Evolutionary conservation across 768 basidiomycete species (phyloP).

Genomic region (Russula vinacea): DNA sequence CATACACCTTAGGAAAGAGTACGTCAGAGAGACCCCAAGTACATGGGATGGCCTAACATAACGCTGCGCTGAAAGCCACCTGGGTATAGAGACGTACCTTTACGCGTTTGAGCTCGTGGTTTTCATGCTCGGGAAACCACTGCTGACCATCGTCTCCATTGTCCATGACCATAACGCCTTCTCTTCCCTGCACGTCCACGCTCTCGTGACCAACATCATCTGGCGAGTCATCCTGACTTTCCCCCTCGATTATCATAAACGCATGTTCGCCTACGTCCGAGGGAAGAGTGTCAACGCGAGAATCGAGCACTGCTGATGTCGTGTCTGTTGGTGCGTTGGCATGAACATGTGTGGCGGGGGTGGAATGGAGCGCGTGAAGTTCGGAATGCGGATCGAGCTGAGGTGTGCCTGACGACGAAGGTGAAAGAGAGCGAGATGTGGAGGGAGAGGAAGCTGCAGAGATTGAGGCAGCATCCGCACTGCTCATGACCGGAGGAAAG

Average conservation of each 20-base stretch:
- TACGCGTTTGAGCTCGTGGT: conserved; percentile 78
- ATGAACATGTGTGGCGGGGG: conserved; percentile 35
- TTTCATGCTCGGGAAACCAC: conserved; percentile 60
- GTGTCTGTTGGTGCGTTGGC: conserved; percentile 23
- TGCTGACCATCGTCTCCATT: conserved; percentile 53
- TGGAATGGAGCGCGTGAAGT: conserved; percentile 26
- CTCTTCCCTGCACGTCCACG: conserved; percentile 49
- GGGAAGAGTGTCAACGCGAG: conserved; percentile 17
- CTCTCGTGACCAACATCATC: conserved; percentile 24
- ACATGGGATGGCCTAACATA: conserved; percentile 30
- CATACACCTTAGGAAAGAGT: conserved; percentile 69
- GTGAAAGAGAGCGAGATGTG: conserved; percentile 35
- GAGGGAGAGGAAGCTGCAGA: conserved; percentile 34
- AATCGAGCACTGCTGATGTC: conserved; percentile 14
- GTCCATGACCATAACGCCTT: conserved; percentile 40
- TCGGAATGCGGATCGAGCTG: conserved; percentile 36
- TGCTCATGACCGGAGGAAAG: conserved; percentile 41
- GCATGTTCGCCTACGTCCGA: conserved; percentile 25
- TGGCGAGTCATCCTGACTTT: conserved; percentile 23
- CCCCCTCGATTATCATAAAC: conserved; percentile 28
- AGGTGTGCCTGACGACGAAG: conserved; percentile 33
- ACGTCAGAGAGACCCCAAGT: conserved; percentile 25
- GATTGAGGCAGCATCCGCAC: conserved; percentile 39
- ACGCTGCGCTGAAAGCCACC: conserved; percentile 28
- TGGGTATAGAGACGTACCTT: conserved; percentile 50